Base-by-base conservation (phyloP, 2,329 filamentous ascomycete species). In the Emergomyces orientalis region DNA sequence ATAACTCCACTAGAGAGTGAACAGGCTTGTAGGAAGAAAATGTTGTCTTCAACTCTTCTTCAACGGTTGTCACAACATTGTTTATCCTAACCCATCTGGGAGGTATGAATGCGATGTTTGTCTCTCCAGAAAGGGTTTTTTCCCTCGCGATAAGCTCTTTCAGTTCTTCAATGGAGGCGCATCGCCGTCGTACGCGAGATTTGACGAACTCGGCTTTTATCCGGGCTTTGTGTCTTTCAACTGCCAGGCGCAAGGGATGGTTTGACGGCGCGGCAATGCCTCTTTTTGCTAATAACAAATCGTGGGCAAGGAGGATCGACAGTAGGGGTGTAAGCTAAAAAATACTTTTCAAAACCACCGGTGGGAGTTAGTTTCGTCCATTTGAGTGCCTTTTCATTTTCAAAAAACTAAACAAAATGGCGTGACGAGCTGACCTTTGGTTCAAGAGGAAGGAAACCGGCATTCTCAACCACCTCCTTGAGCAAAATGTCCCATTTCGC, bases 31-130 rank as follows among this genome's bases (percentile, higher is more conserved):
- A 93, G 0, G 78, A 80, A 0, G 81, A 75, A 73, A 97, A 96
- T 0, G 89, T 93, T 0, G 84, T 86, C 19, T 80, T 77, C n/a
- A 96, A 78, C 75, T 96, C 88, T 3, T 86, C 81, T 22, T 87
- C 81, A 5, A 96, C 73, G 0, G 82, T 87, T 13, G 86, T 87
- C 68, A 86, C 87, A 14, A 97, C 77, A 0, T 87, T 86, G 72
- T 97, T 99, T 65, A 97, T 81, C 1, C 94, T 86, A 49, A 96
- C 85, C 94, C 94, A 99, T 61, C 94, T 86, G n/a, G 91, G 92
- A 71, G 93, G 89, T 49, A 74, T 65, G 4, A 71, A 69, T 11
- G 68, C 30, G 6, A 67, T 67, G 1, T 73, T 69, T 41, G 82
- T 77, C 65, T 83, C 78, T 32, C 81, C 78, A 6, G 14, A 8